A percentile compares a stretch with the other conserved stretches of the same genome.
phyloP scores from a whole-genome alignment of 495 filamentous ascomycete species.

The Tirmania nivea region DNA sequence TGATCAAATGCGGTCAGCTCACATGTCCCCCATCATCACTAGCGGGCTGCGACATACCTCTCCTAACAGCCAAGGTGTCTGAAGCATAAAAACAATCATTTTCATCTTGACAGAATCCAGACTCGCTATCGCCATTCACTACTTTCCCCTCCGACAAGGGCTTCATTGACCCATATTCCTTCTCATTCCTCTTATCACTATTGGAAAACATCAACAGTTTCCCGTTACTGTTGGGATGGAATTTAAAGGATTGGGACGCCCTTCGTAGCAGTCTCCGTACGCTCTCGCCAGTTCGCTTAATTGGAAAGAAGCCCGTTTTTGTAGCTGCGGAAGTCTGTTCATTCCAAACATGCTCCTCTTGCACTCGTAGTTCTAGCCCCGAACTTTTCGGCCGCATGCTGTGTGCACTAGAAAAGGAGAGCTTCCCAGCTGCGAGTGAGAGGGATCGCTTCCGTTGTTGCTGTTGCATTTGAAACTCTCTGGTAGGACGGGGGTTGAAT shows the following conservation, averaged over 20 bases:
- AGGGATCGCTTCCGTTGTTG: slow-evolving; percentile 7
- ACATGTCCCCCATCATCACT: too few relatives aligned
- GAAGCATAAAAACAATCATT: slow-evolving; percentile 12
- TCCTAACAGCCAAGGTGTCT: slow-evolving; percentile 15
- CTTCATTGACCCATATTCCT: background rate
- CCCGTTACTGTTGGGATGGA: slow-evolving; percentile 6
- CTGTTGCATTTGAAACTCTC: background rate
- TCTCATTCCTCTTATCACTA: slow-evolving; percentile 12
- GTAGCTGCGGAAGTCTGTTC: too few relatives aligned
- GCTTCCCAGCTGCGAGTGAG: slow-evolving; percentile 11
- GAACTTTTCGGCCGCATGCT: background rate
- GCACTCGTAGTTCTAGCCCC: background rate
- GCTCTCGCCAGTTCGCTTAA: slow-evolving; percentile 13
- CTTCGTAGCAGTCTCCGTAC: slow-evolving; percentile 15
- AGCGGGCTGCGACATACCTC: slow-evolving; percentile 9
- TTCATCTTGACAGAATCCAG: slow-evolving; percentile 18
- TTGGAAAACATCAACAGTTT: slow-evolving; percentile 8
- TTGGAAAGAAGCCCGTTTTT: slow-evolving; percentile 3
- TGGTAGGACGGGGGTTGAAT: too few relatives aligned
- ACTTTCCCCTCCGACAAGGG: slow-evolving; percentile 1
- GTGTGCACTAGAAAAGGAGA: slow-evolving; percentile 7
- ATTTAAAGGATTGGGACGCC: slow-evolving; percentile 13
- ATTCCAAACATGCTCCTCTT: too few relatives aligned
- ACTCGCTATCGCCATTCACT: slow-evolving; percentile 18
- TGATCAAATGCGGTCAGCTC: background rate